Conservation (phyloP, 306 rosid species). For the Chamaecrista fasciculata region DNA sequence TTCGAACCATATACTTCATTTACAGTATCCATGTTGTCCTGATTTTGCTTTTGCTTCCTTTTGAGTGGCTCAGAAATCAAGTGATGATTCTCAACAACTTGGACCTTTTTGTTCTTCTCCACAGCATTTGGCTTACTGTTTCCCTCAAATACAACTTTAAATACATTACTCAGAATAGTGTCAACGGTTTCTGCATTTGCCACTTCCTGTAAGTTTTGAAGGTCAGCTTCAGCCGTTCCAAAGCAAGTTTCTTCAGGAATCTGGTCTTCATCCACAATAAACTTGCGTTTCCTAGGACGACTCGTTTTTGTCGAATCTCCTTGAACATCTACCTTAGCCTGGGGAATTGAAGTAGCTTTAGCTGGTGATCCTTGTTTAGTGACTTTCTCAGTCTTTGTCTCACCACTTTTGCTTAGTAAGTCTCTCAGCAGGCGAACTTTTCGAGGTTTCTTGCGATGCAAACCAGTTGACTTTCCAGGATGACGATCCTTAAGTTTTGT, state of each 20-base stretch:
- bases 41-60: conserved; percentile 40
- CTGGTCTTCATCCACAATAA: conserved; percentile 47
- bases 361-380: conserved; percentile 43
- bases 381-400: conserved; percentile 41
- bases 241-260: conserved; percentile 35
- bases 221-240: conserved; percentile 37
- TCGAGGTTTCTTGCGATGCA: conserved; percentile 63
- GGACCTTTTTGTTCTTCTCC: conserved; percentile 56
- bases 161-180: conserved; percentile 28
- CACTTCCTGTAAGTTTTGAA: conserved; percentile 37
- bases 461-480: conserved; percentile 46
- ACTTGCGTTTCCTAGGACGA: conserved; percentile 66
- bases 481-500: conserved; percentile 42
- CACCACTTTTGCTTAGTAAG: conserved; percentile 60
- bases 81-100: conserved; percentile 35
- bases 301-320: conserved; percentile 41
- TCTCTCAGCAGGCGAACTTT: conserved; percentile 90
- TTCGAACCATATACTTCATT: conserved; percentile 33
- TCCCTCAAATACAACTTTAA: conserved; percentile 41
- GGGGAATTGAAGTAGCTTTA: conserved; percentile 43
- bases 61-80: conserved; percentile 41
- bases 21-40: conserved; percentile 32
- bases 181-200: conserved; percentile 39
- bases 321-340: conserved; percentile 47
- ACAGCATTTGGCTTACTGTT: conserved; percentile 36